These are phyloP conservation scores for Candida silvicultrix DNA, from an alignment of 805 yeast genomes.

Conservation along the genomic window DNA sequence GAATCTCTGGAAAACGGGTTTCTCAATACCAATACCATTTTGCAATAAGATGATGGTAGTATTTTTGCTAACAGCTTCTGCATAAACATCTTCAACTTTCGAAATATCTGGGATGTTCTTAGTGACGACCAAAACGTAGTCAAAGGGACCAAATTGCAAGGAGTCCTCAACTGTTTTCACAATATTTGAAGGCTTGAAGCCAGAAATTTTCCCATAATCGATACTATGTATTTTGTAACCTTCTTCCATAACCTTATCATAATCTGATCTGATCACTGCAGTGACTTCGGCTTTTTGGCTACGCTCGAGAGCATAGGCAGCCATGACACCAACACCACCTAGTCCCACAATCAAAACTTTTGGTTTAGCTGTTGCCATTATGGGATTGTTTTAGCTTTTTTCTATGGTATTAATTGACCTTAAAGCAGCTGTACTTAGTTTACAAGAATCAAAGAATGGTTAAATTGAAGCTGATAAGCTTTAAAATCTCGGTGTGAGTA, in stretches of 20 bases:
- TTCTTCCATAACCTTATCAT: slow-evolving; percentile 34
- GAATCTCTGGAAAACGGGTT: slow-evolving; percentile 40
- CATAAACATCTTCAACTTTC: slow-evolving; percentile 43
- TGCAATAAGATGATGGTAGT: slow-evolving; percentile 51
- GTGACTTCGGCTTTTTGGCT: slow-evolving; percentile 45
- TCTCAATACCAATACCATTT: slow-evolving; percentile 59
- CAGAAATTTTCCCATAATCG: slow-evolving; percentile 47
- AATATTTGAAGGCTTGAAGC: slow-evolving; percentile 43
- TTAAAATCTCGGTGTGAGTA: too few relatives aligned
- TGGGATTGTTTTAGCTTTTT: too few relatives aligned
- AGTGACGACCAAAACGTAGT: slow-evolving; percentile 53
- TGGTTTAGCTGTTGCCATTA: not conserved
- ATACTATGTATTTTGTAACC: slow-evolving; percentile 55
- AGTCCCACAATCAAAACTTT: slow-evolving; percentile 58
- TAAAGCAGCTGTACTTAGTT: too few relatives aligned
- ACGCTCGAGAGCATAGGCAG: slow-evolving; percentile 52
- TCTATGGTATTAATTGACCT: too few relatives aligned
- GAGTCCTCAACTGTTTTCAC: slow-evolving; percentile 37
- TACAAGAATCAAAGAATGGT: too few relatives aligned
- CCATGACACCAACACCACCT: slow-evolving; percentile 78
- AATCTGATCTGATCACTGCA: slow-evolving; percentile 55
- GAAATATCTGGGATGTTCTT: slow-evolving; percentile 64
- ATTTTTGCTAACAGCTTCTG: slow-evolving; percentile 39
- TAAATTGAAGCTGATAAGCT: too few relatives aligned
- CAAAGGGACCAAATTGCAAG: slow-evolving; percentile 32